Evolutionary conservation across 2,329 filamentous ascomycete genomes (phyloP).

Genomic region (Fusarium subglutinans): DNA sequence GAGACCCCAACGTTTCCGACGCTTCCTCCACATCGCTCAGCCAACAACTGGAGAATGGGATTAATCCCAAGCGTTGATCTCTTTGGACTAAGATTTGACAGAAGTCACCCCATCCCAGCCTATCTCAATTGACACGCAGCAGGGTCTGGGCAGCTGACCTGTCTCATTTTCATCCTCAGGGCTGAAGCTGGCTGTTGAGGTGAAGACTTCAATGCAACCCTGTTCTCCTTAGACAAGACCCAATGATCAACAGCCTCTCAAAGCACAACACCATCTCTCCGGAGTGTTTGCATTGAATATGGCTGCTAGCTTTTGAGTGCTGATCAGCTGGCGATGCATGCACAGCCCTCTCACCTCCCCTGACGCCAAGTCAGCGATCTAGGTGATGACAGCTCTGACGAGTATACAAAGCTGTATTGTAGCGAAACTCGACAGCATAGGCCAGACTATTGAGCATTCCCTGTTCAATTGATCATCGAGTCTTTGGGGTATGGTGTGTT

Average conservation of each 20-base stretch:
- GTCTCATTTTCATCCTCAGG: slow-evolving; percentile 23
- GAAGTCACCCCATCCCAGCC: slow-evolving; percentile 4
- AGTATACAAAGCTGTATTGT: neutral
- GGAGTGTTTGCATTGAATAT: neutral
- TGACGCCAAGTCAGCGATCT: slow-evolving; percentile 19
- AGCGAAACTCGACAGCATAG: neutral
- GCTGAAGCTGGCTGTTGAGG: slow-evolving; percentile 21
- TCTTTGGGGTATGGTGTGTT: neutral
- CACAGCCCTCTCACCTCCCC: slow-evolving; percentile 27
- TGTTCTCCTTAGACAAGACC: slow-evolving; percentile 4
- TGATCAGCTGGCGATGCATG: slow-evolving; percentile 29
- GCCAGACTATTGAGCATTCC: slow-evolving; percentile 18
- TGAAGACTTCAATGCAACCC: slow-evolving; percentile 15
- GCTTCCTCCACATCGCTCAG: slow-evolving; percentile 38
- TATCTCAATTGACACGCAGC: slow-evolving; percentile 26
- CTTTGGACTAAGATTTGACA: slow-evolving; percentile 12
- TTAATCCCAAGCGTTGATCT: slow-evolving; percentile 10
- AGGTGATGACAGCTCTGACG: neutral
- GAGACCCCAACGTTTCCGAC: slow-evolving; percentile 40
- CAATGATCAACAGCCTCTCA: slow-evolving; percentile 10
- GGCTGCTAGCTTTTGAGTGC: slow-evolving; percentile 17
- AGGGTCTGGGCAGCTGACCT: slow-evolving; percentile 29
- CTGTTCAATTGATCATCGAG: neutral
- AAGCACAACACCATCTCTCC: neutral
- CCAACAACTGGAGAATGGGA: slow-evolving; percentile 31